phyloP scores from a whole-genome alignment of 352 stramenopile genomes.

The Phytopythium boreale region DNA sequence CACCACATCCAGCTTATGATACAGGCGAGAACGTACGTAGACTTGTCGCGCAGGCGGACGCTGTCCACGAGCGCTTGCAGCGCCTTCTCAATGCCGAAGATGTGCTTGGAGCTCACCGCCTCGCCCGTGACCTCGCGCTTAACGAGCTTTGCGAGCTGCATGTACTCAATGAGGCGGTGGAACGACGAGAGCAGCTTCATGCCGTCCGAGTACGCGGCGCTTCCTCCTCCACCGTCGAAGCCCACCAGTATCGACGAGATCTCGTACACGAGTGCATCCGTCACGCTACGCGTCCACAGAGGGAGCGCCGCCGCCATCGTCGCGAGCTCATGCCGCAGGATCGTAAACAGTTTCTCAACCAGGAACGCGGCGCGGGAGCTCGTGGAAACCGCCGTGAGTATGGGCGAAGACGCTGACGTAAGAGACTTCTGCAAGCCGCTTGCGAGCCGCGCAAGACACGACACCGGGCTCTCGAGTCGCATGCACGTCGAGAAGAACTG shows the following conservation, averaged over 20 bases:
- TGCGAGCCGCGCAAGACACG: conserved; percentile 35
- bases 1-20: neutral
- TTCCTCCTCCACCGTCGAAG: conserved; percentile 20
- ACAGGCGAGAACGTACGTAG: conserved; percentile 25
- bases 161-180: conserved; percentile 47
- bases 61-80: conserved; percentile 59
- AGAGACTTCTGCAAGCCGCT: conserved; percentile 3
- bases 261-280: conserved; percentile 50
- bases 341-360: conserved; percentile 50
- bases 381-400: conserved; percentile 31
- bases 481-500: conserved; percentile 90
- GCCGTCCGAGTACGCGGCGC: conserved; percentile 34
- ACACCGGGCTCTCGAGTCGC: conserved; percentile 59
- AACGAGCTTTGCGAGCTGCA: conserved; percentile 46
- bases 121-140: conserved; percentile 52
- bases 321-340: conserved; percentile 45
- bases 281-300: conserved; percentile 53
- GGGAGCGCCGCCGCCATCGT: conserved; percentile 34
- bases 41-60: conserved; percentile 61
- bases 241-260: conserved; percentile 45
- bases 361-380: conserved; percentile 47
- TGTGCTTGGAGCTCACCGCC: conserved; percentile 52
- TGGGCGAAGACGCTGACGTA: conserved; percentile 6
- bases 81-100: conserved; percentile 65
- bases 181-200: conserved; percentile 56